A percentile compares a stretch with the other conserved stretches of the same genome.
Conservation (phyloP, 495 filamentous ascomycete genomes). For the Trichoderma reesei region DNA sequence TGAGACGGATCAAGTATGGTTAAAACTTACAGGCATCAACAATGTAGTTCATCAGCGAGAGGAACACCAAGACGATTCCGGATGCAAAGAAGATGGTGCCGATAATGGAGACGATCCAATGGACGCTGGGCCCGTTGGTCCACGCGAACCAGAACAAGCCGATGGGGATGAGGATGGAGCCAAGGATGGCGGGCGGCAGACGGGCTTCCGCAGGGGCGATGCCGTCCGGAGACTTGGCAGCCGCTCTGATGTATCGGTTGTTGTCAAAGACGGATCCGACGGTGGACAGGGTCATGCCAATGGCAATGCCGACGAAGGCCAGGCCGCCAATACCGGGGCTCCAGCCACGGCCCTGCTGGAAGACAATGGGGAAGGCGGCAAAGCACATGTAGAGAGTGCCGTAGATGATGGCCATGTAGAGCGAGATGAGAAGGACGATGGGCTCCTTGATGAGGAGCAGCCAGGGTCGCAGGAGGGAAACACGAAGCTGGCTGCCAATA, state of each 20-base stretch:
- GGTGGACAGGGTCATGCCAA: conserved; percentile 65
- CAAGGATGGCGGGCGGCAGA: conserved; percentile 65
- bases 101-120: conserved; percentile 44
- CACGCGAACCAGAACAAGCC: conserved; percentile 56
- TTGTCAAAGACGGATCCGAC: conserved; percentile 60
- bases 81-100: conserved; percentile 38
- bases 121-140: conserved; percentile 39
- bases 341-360: conserved; percentile 60
- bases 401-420: conserved; percentile 69
- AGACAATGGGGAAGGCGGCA: conserved; percentile 79
- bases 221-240: conserved; percentile 38
- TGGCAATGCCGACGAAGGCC: conserved; percentile 68
- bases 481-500: conserved; percentile 34
- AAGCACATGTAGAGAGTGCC: conserved; percentile 88
- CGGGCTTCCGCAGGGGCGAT: conserved; percentile 66
- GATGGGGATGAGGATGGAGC: conserved; percentile 39
- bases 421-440: conserved; percentile 68
- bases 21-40: conserved; percentile 47
- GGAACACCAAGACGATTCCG: conserved; percentile 50
- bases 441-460: conserved; percentile 69
- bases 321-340: conserved; percentile 63
- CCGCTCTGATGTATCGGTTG: conserved; percentile 43
- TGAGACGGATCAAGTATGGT: too few relatives aligned
- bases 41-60: conserved; percentile 69
- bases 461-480: conserved; percentile 56